Conservation (phyloP, 2,329 filamentous ascomycete genomes). For the Zymoseptoria tritici region DNA sequence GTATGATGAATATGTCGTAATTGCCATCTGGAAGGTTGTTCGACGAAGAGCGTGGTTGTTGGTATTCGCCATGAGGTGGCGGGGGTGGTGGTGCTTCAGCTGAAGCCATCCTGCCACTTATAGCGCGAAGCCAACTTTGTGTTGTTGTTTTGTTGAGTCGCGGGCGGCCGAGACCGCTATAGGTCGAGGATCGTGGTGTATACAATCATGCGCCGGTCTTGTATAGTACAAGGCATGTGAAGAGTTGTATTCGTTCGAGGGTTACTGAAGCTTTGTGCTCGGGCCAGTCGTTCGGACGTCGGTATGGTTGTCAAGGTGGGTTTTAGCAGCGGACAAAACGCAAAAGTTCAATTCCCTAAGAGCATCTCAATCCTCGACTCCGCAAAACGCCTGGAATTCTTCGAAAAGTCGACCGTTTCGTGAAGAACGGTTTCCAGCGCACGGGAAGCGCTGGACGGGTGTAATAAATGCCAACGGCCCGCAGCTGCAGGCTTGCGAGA, state of each 20-base stretch:
- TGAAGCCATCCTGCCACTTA: slow-evolving; percentile 14
- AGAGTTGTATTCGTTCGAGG: background rate
- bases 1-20: slow-evolving; percentile 96
- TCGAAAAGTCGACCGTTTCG: background rate
- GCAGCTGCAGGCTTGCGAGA: background rate
- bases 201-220: background rate
- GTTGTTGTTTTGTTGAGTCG: background rate
- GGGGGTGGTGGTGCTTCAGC: slow-evolving; percentile 66
- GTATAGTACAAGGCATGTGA: background rate
- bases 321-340: background rate
- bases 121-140: background rate
- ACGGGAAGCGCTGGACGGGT: background rate
- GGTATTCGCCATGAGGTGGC: slow-evolving; percentile 72
- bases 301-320: background rate
- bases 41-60: background rate
- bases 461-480: background rate
- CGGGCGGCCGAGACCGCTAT: background rate
- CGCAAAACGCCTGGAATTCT: background rate
- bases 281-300: background rate
- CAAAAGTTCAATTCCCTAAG: background rate
- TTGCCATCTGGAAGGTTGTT: slow-evolving; percentile 69
- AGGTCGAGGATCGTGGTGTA: background rate
- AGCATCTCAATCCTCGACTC: background rate
- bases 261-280: background rate
- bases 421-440: background rate